Conservation (phyloP, 176 grass and related monocot species). For the Musa troglodytarum region DNA sequence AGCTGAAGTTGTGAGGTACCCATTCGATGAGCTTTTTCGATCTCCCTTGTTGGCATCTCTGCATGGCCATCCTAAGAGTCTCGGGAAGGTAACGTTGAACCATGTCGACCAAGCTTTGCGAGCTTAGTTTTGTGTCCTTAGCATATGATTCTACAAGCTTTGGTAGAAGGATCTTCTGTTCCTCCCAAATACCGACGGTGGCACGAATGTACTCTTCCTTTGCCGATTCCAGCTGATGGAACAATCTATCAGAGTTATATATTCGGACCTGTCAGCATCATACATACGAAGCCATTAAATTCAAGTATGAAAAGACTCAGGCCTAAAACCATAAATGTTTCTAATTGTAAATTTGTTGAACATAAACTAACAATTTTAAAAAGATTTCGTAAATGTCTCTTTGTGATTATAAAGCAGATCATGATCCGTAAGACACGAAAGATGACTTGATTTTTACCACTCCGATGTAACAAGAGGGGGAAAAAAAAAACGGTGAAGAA, state of each 20-base stretch:
- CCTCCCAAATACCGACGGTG: slow-evolving; percentile 75
- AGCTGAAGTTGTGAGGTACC: slow-evolving; percentile 69
- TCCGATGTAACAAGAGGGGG: too few relatives aligned
- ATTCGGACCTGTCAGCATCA: slow-evolving; percentile 43
- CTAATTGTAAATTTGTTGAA: too few relatives aligned
- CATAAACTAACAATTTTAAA: too few relatives aligned
- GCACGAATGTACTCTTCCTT: slow-evolving; percentile 91
- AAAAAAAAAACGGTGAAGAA: neutral
- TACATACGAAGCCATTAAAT: too few relatives aligned
- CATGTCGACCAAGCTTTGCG: slow-evolving; percentile 71
- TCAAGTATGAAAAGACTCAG: too few relatives aligned
- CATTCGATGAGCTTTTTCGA: slow-evolving; percentile 77
- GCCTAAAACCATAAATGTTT: too few relatives aligned
- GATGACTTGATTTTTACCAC: too few relatives aligned
- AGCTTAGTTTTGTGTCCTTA: slow-evolving; percentile 68
- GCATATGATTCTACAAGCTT: slow-evolving; percentile 68
- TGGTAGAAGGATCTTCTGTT: slow-evolving; percentile 78
- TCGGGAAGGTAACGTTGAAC: slow-evolving; percentile 78
- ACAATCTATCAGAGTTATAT: slow-evolving; percentile 65
- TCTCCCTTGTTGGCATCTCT: slow-evolving; percentile 61
- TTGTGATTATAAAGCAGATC: too few relatives aligned
- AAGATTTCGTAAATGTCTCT: too few relatives aligned
- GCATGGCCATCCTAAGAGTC: slow-evolving; percentile 70
- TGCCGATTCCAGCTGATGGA: slow-evolving; percentile 71
- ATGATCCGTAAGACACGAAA: too few relatives aligned